These are phyloP conservation scores for Mycena albidolilacea DNA, from an alignment of 768 basidiomycete species.

Conservation along the genomic window DNA sequence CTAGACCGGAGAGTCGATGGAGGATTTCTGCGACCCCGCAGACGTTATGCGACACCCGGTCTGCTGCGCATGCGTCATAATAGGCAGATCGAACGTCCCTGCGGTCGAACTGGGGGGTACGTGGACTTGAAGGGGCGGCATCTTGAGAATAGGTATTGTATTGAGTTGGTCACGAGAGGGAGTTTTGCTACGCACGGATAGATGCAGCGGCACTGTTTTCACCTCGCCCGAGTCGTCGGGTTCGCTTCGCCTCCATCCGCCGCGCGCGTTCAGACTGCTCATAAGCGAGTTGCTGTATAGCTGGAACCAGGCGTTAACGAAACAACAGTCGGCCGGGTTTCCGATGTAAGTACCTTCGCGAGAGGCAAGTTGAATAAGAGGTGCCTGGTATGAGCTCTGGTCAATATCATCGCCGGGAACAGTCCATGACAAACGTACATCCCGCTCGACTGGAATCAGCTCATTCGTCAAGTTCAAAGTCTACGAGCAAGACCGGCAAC, in stretches of 20 bases:
- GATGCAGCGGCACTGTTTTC: slow-evolving; percentile 30
- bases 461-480: not conserved
- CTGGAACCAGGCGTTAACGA: not conserved
- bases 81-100: slow-evolving; percentile 18
- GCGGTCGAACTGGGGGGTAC: slow-evolving; percentile 10
- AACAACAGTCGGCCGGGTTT: not conserved
- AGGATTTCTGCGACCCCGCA: slow-evolving; percentile 22
- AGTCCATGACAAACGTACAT: slow-evolving; percentile 19
- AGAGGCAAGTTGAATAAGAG: slow-evolving; percentile 54
- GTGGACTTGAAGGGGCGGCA: slow-evolving; percentile 10
- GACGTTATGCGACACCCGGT: slow-evolving; percentile 5
- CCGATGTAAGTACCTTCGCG: slow-evolving; percentile 41
- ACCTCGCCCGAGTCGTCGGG: slow-evolving; percentile 30
- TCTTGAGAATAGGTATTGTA: not conserved
- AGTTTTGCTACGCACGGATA: slow-evolving; percentile 27
- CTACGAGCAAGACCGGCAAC: not conserved
- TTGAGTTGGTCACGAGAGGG: not conserved
- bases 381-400: slow-evolving; percentile 39
- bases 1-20: slow-evolving; percentile 31
- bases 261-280: slow-evolving; percentile 56
- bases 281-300: slow-evolving; percentile 56
- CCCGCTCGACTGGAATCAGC: slow-evolving; percentile 19
- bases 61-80: slow-evolving; percentile 24
- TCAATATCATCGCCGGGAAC: not conserved
- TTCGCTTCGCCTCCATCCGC: slow-evolving; percentile 36